Evolutionary conservation across 805 yeast species (phyloP).

Genomic region (Starmerella apicola): DNA sequence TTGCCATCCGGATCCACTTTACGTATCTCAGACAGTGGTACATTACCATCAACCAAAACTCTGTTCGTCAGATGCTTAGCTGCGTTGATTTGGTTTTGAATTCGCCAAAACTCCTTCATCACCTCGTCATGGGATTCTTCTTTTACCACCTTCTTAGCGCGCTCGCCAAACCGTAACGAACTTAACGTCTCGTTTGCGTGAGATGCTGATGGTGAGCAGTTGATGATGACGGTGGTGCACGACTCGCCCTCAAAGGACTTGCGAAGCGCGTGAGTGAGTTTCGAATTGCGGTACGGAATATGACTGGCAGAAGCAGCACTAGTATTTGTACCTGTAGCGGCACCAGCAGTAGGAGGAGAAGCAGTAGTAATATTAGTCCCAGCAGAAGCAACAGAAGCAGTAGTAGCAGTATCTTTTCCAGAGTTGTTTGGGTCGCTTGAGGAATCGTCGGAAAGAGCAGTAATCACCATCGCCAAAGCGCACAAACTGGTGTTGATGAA

Average conservation of each 20-base stretch:
- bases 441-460: conserved; percentile 52
- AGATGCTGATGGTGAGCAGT: conserved; percentile 50
- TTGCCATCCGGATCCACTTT: too few relatives aligned
- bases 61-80: too few relatives aligned
- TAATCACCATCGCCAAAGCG: conserved; percentile 65
- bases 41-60: too few relatives aligned
- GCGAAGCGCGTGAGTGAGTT: conserved; percentile 61
- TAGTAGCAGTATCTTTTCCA: too few relatives aligned
- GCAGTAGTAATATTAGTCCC: conserved; percentile 27
- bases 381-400: background rate
- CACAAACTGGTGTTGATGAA: conserved; percentile 68
- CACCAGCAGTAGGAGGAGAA: background rate
- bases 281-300: conserved; percentile 65
- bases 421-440: too few relatives aligned
- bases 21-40: too few relatives aligned
- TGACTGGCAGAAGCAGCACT: too few relatives aligned
- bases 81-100: too few relatives aligned
- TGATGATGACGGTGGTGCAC: conserved; percentile 56
- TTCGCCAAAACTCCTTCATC: too few relatives aligned
- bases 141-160: conserved; percentile 34
- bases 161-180: conserved; percentile 58
- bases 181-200: conserved; percentile 57
- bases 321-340: background rate
- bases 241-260: conserved; percentile 74
- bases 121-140: too few relatives aligned